Conservation (phyloP, 2,329 filamentous ascomycete genomes). For the Nectriaceae sp. region DNA sequence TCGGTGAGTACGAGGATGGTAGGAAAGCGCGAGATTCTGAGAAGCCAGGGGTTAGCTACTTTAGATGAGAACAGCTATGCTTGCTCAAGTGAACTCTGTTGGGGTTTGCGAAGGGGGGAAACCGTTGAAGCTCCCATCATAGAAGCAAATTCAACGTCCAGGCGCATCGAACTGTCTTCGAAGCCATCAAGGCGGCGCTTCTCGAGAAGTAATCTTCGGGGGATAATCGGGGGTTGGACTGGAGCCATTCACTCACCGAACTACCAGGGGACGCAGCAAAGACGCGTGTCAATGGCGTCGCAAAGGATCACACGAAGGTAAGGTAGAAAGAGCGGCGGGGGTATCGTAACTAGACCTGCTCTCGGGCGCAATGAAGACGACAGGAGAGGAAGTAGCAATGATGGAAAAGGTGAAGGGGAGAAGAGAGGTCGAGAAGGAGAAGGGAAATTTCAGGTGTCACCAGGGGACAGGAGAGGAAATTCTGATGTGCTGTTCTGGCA, state of each 20-base stretch:
- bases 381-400: constrained; percentile 40
- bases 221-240: constrained; percentile 21
- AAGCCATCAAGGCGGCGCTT: constrained; percentile 16
- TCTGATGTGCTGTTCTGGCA: constrained; percentile 36
- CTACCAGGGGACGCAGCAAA: constrained; percentile 24
- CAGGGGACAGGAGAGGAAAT: constrained; percentile 29
- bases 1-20: constrained; percentile 25
- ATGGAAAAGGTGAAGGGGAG: constrained; percentile 32
- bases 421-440: constrained; percentile 24
- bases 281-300: constrained; percentile 38
- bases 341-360: constrained; percentile 23
- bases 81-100: no score
- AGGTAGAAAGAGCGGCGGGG: constrained; percentile 23
- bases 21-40: constrained; percentile 34
- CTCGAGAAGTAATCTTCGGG: constrained; percentile 9
- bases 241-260: constrained; percentile 28
- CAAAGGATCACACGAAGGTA: constrained; percentile 30
- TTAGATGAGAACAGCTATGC: constrained; percentile 25
- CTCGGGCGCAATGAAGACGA: constrained; percentile 29
- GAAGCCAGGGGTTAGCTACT: constrained; percentile 25
- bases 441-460: constrained; percentile 34
- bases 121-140: background rate
- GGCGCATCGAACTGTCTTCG: background rate
- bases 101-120: constrained; percentile 8
- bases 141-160: background rate